These are phyloP conservation scores for Henckelia pumila DNA, from an alignment of 257 asterid genomes.

Conservation along the genomic window DNA sequence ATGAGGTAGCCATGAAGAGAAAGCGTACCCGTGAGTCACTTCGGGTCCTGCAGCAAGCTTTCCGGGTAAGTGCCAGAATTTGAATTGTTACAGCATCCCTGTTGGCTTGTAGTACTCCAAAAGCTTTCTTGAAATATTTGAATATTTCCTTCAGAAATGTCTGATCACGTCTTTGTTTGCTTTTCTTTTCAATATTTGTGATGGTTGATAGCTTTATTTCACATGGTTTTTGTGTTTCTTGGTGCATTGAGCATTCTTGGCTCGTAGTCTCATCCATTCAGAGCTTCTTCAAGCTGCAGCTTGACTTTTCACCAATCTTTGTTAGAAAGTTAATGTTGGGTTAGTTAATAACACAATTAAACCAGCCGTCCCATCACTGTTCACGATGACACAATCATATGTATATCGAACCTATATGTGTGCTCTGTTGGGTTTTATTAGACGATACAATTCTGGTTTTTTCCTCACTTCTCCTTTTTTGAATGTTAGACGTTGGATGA, in stretches of 20 bases:
- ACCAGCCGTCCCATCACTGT: background rate
- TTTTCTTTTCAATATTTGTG: background rate
- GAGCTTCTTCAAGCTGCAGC: background rate
- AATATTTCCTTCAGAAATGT: background rate
- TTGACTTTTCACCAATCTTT: background rate
- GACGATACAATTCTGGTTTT: background rate
- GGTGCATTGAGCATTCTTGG: background rate
- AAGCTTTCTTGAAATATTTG: background rate
- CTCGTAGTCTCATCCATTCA: background rate
- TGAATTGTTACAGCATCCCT: background rate
- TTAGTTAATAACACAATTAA: background rate
- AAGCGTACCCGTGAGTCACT: conserved; percentile 90
- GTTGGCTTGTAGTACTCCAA: background rate
- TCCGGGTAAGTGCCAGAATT: conserved; percentile 55
- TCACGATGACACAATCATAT: background rate
- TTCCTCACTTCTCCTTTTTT: background rate
- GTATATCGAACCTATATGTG: background rate
- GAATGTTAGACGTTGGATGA: conserved; percentile 72
- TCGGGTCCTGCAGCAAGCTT: conserved; percentile 88
- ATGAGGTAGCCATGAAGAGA: conserved; percentile 79
- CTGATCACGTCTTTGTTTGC: background rate
- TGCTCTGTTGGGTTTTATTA: background rate
- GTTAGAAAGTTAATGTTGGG: background rate
- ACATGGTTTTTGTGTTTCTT: background rate
- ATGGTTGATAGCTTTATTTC: background rate